Evolutionary conservation across 441 rosid genomes (phyloP).

Genomic region (Erodium trifolium): DNA sequence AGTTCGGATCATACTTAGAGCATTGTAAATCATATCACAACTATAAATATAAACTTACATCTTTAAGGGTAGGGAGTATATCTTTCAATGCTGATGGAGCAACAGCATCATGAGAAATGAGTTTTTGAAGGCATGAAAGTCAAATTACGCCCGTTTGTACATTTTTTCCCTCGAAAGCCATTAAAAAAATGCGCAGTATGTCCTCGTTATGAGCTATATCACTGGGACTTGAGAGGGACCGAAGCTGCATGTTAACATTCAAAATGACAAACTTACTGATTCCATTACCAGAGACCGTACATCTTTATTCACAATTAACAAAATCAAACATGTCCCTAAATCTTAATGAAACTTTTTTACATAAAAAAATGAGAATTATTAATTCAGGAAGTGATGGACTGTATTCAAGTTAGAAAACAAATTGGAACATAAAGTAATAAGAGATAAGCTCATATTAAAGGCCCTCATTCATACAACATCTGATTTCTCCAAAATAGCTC

Average conservation of each 20-base stretch:
- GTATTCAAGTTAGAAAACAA: background rate
- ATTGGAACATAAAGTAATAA: background rate
- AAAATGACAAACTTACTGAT: constrained; percentile 10
- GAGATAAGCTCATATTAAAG: constrained; percentile 1
- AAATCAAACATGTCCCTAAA: background rate
- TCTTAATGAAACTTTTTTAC: background rate
- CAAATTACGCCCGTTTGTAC: constrained; percentile 87
- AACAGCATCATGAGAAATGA: constrained; percentile 91
- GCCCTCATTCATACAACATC: background rate
- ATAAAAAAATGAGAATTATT: background rate
- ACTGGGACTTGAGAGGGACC: constrained; percentile 70
- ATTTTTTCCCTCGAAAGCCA: constrained; percentile 87
- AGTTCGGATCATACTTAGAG: background rate
- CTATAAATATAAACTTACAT: constrained; percentile 44
- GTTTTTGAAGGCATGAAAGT: constrained; percentile 89
- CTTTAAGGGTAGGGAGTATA: constrained; percentile 71
- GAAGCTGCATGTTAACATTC: constrained; percentile 49
- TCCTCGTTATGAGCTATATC: constrained; percentile 82
- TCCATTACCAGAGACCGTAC: background rate
- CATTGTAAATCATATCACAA: constrained; percentile 5
- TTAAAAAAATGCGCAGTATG: constrained; percentile 72
- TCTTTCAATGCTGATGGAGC: constrained; percentile 69
- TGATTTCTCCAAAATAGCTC: background rate
- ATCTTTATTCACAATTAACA: background rate
- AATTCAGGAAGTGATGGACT: background rate